A percentile compares a stretch with the other conserved stretches of the same genome.
These are phyloP conservation scores for Fragaria vesca DNA, from an alignment of 306 rosid genomes.

Conservation along the genomic window DNA sequence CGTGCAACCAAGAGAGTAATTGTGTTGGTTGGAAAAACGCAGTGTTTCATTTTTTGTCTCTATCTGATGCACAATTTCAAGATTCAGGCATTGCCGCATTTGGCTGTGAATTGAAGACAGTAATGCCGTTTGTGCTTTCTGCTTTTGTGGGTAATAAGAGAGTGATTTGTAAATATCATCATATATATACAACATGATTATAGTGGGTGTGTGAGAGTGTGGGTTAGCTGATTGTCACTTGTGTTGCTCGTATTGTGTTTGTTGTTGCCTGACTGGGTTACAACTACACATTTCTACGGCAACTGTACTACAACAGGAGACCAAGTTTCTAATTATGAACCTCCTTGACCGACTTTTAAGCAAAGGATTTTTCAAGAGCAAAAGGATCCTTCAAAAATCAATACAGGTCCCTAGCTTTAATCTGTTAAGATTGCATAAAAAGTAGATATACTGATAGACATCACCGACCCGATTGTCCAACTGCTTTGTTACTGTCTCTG, in stretches of 20 bases:
- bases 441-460: conserved; percentile 19
- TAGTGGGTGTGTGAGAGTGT: background rate
- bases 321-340: conserved; percentile 71
- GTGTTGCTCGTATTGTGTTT: background rate
- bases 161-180: background rate
- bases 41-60: too few relatives aligned
- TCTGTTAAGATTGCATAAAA: conserved; percentile 44
- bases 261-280: conserved; percentile 16
- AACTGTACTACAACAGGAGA: conserved; percentile 70
- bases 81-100: background rate
- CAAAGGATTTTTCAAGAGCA: conserved; percentile 71
- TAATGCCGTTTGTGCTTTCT: background rate
- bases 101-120: background rate
- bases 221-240: background rate
- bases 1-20: too few relatives aligned
- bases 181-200: background rate
- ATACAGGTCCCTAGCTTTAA: conserved; percentile 60
- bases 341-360: conserved; percentile 76
- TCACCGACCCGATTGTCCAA: conserved; percentile 21
- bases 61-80: background rate
- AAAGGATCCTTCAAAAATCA: conserved; percentile 53
- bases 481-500: conserved; percentile 22
- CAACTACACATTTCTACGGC: conserved; percentile 46
- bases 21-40: too few relatives aligned
- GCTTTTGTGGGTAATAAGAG: background rate